These are phyloP conservation scores for Aschersonia sp. DNA, from an alignment of 2,329 filamentous ascomycete genomes.

Conservation along the genomic window DNA sequence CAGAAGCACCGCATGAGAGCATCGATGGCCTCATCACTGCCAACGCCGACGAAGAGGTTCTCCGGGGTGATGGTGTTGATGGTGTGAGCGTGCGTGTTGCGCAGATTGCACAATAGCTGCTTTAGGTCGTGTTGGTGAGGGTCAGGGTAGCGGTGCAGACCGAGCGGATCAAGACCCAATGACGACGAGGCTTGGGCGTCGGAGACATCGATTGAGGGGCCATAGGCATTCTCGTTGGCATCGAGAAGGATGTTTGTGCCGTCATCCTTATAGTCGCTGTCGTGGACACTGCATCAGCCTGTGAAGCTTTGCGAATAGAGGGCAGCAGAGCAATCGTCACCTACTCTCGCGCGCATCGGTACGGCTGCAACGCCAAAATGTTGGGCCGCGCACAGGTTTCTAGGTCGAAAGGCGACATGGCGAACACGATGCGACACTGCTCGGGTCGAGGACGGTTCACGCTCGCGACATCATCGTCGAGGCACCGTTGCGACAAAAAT, in stretches of 20 bases:
- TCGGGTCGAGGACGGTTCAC: no score
- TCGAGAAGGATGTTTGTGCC: conserved; percentile 92
- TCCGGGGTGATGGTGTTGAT: conserved; percentile 57
- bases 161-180: conserved; percentile 53
- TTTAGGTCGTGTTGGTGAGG: conserved; percentile 87
- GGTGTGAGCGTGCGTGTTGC: conserved; percentile 77
- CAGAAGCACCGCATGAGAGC: conserved; percentile 90
- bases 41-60: conserved; percentile 88
- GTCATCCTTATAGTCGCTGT: conserved; percentile 95
- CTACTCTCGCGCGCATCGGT: conserved; percentile 71
- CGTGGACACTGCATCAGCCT: conserved; percentile 8
- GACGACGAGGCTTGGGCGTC: conserved; percentile 20
- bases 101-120: conserved; percentile 69
- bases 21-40: conserved; percentile 94
- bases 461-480: no score
- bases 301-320: background rate
- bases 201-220: conserved; percentile 54
- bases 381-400: conserved; percentile 63
- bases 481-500: no score
- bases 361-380: conserved; percentile 63
- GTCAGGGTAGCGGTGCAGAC: conserved; percentile 89
- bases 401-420: conserved; percentile 50
- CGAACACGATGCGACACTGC: background rate
- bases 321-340: conserved; percentile 15
- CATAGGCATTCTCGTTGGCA: conserved; percentile 95